Evolutionary conservation across 2,329 filamentous ascomycete species (phyloP), one percentile per base, ranked within the genome.

Genomic region (Aspergillus sp.): DNA sequence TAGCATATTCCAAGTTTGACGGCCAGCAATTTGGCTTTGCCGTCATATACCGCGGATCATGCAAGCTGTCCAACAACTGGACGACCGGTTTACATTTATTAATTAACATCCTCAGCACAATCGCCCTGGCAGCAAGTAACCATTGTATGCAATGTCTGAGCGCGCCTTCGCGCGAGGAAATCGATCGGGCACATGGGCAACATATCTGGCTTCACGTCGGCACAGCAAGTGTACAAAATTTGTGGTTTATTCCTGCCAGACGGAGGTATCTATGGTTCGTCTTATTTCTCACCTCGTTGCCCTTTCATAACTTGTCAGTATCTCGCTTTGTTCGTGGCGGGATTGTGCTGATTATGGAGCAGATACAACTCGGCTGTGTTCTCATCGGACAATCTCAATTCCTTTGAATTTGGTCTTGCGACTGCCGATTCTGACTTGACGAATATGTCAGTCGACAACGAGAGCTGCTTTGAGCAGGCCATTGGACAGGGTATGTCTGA

Each of bases 141-240:
- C 76, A 75, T 46, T 70, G 66, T 42, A 77, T 78, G 71, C 77
- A 81, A 47, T 63, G 71, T n/a, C 57, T 81, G 3, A 67, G 61
- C 11, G 68, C 76, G 1, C 77, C 77, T 0, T 78, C 71, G 0
- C 58, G 77, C 27, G 46, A 54, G 7, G 74, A 79, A 27, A 54
- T 79, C 7, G 70, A 80, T 40, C 48, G 47, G 6, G 72, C 72
- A 0, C 77, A 81, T 58, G 44, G 47, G 0, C 46, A 53, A 36
- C 56, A 62, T 2, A 57, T 51, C 27, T 72, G 68, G 67, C 55
- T 77, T 1, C 68, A 73, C 31, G 69, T 76, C 31, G 74, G 76
- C 0, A 51, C 72, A 2, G 56, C 56, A 1, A 65, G 58, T 42
- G 6, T 57, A 3, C 43, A 53, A 8, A 67, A 67, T 40, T 44